Evolutionary conservation across 805 yeast species (phyloP), one percentile per base, ranked within the genome.

Genomic region (Candida glaebosa): DNA sequence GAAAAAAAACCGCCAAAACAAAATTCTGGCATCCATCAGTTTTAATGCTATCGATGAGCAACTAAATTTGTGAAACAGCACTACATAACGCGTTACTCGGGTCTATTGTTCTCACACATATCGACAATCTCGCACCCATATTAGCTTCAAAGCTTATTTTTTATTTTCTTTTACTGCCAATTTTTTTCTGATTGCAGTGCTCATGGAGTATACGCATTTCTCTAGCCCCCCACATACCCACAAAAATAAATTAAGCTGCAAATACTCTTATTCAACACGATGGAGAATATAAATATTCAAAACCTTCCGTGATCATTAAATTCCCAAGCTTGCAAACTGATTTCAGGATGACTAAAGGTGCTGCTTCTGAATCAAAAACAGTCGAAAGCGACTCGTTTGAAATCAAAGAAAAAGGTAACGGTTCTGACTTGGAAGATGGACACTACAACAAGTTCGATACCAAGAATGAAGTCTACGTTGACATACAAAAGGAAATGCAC

Each of bases 401-500:
- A 31, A 31, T 15, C 19, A 31, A 31, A 31, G 34, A 31, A 31
- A 31, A 31, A 17, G 34, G 12, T 10, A 20, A 31, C 12, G n/a
- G 15, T 30, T 30, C 10, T 30, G 34, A 31, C 17, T 19, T 16
- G 14, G 37, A 34, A n/a, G 37, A 17, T 19, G 12, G n/a, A 10
- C 18, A 34, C 18, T 34, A 34, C 14, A n/a, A 17, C 12, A 34
- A 34, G 14, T 19, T 34, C n/a, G 37, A 34, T 9, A 14, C 18
- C 5, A 34, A 34, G 15, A 34, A 34, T 20, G 37, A 34, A 20
- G 16, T 34, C 4, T 34, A 34, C 26, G 22, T 56, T 37, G 57
- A 65, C 46, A 53, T 66, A 32, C 66, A 60, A 37, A 53, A 53
- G 18, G 62, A 62, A 38, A 63, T 65, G 38, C 60, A 46, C 18